Percentiles rank a stretch among this genome's conserved stretches.
Evolutionary conservation across 352 stramenopile genomes (phyloP).

Genomic region (Pythium oligandrum): DNA sequence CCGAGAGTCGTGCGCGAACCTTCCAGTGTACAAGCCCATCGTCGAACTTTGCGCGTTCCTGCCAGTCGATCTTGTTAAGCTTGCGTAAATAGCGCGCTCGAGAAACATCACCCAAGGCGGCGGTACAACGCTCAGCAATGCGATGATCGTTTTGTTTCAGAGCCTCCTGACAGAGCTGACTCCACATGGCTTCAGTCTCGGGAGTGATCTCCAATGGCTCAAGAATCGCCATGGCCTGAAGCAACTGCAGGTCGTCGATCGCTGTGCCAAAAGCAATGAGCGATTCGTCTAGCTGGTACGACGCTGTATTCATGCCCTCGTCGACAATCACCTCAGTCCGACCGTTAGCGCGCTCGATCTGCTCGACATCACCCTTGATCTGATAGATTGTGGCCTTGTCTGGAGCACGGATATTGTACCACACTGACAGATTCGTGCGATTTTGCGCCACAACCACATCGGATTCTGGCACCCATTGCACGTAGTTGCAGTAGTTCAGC

Average conservation of each 20-base stretch:
- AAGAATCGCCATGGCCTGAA: slow-evolving; percentile 90
- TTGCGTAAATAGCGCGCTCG: slow-evolving; percentile 86
- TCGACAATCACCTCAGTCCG: slow-evolving; percentile 94
- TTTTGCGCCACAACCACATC: slow-evolving; percentile 95
- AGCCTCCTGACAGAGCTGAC: slow-evolving; percentile 83
- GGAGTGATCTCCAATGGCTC: slow-evolving; percentile 88
- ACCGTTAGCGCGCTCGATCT: slow-evolving; percentile 91
- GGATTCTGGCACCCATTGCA: slow-evolving; percentile 95
- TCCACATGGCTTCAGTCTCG: slow-evolving; percentile 94
- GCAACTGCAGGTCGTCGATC: slow-evolving; percentile 90
- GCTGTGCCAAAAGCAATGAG: slow-evolving; percentile 93
- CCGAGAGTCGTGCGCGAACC: slow-evolving; percentile 72
- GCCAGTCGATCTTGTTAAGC: slow-evolving; percentile 87
- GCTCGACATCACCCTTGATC: slow-evolving; percentile 94
- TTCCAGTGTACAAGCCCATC: slow-evolving; percentile 82
- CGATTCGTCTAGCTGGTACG: slow-evolving; percentile 92
- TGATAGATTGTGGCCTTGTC: slow-evolving; percentile 93
- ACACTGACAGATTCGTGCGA: slow-evolving; percentile 89
- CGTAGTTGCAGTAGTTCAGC: slow-evolving; percentile 94
- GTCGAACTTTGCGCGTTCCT: slow-evolving; percentile 70
- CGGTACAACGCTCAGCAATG: slow-evolving; percentile 88
- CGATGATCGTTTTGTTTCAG: slow-evolving; percentile 84
- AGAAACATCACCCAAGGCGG: slow-evolving; percentile 88
- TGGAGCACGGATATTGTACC: slow-evolving; percentile 94
- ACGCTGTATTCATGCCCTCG: slow-evolving; percentile 91